Conservation (phyloP, 225 moss, liverwort and hornwort species). For the Marchantia polymorpha region DNA sequence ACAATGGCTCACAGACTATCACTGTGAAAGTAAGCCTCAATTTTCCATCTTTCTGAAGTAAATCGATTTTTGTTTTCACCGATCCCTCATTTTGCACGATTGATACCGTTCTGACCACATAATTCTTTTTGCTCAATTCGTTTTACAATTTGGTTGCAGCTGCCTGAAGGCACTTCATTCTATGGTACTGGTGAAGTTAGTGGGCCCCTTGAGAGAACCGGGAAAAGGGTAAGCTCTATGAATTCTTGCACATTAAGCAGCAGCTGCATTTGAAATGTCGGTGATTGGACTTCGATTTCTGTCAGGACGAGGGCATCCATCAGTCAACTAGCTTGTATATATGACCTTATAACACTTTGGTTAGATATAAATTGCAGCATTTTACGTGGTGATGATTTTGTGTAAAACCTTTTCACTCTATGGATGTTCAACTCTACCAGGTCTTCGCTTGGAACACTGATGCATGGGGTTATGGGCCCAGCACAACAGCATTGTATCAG, state of each 20-base stretch:
- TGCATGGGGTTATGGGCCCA: conserved; percentile 89
- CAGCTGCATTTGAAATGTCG: too few species aligned
- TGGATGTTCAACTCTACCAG: conserved; percentile 28
- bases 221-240: conserved; percentile 55
- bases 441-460: conserved; percentile 92
- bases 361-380: background rate
- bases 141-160: conserved; percentile 37
- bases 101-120: too few species aligned
- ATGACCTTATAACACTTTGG: background rate
- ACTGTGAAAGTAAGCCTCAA: conserved; percentile 47
- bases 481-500: conserved; percentile 78
- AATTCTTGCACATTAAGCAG: background rate
- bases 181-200: conserved; percentile 90
- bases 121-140: too few species aligned
- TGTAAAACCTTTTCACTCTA: background rate
- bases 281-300: background rate
- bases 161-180: conserved; percentile 69
- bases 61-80: background rate
- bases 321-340: too few species aligned
- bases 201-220: conserved; percentile 76
- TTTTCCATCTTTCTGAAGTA: background rate
- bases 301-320: background rate
- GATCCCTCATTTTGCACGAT: too few species aligned
- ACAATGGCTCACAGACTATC: conserved; percentile 59
- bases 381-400: background rate